Evolutionary conservation across 177 flowering plant species (phyloP), one percentile per base, ranked within the genome.

Genomic region (Vitis hybrid): DNA sequence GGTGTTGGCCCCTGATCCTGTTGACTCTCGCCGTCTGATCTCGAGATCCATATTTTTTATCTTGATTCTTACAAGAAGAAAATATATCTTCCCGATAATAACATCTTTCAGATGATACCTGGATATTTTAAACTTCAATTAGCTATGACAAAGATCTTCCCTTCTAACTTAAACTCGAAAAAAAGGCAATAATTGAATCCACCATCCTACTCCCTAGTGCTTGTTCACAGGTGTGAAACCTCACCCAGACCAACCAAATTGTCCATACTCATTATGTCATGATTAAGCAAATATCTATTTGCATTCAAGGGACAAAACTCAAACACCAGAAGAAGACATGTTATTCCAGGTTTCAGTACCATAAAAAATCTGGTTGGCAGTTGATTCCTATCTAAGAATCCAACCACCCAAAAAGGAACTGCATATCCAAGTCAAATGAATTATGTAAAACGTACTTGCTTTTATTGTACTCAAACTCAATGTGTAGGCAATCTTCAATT

Each of bases 51-150:
- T 94, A 74, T 90, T 91, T 65, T 94, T 94, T 65, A 94, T 83
- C 87, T 92, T 94, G 77, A 94, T 94, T 82, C 98, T 84, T 49
- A 94, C 98, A 60, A 94, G 97, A 73, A 94, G 97, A 78, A 94
- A 94, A 71, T 89, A 94, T 74, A 94, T 94, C 76, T 94, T 94
- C 20, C 98, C 98, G 48, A 94, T 76, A 31, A 94, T 94, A 62
- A 94, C 97, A 77, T 94, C 98, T 86, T 94, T 92, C 72, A 94
- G 82, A 83, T 94, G 97, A 79, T 94, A 94, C 86, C 98, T 94
- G 85, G 20, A 73, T 16, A 67, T 71, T 18, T 56, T n/a, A 60
- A 53, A 55, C 51, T 55, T 39, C 64, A 54, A 66, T 76, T 31
- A 81, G 64, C 57, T 5, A 39, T 39, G 48, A 39, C 48, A 39